phyloP scores from a whole-genome alignment of 2,329 filamentous ascomycete species.

The Zalaria sp. region DNA sequence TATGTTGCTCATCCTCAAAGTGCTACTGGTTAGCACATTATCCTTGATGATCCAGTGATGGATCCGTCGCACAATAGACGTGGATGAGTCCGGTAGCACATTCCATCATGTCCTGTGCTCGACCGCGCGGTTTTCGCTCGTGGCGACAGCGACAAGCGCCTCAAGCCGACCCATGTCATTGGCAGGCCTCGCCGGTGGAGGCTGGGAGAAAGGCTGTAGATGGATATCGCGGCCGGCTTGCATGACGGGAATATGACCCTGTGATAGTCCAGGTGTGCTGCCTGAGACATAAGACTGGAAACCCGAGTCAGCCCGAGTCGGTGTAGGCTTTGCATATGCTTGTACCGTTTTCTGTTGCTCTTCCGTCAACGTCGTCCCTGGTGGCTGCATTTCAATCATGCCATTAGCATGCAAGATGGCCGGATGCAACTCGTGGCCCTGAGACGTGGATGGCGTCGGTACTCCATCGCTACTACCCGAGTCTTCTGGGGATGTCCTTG shows the following conservation, averaged over 20 bases:
- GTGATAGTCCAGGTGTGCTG: background rate
- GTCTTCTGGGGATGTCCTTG: slow-evolving; percentile 39
- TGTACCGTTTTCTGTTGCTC: slow-evolving; percentile 23
- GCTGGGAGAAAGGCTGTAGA: slow-evolving; percentile 11
- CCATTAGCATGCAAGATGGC: slow-evolving; percentile 38
- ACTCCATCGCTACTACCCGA: slow-evolving; percentile 41
- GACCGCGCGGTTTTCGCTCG: slow-evolving; percentile 32
- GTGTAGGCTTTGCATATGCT: slow-evolving; percentile 15
- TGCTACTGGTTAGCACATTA: too few species aligned
- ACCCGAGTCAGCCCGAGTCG: slow-evolving; percentile 17
- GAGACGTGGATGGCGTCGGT: slow-evolving; percentile 35
- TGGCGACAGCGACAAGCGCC: slow-evolving; percentile 51
- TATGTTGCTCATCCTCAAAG: too few species aligned
- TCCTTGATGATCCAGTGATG: too few species aligned
- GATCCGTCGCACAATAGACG: too few species aligned
- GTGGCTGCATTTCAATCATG: slow-evolving; percentile 29
- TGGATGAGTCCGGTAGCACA: background rate
- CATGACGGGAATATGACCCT: slow-evolving; percentile 13
- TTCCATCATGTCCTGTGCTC: slow-evolving; percentile 1
- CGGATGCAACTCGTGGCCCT: slow-evolving; percentile 36
- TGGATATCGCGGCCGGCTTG: slow-evolving; percentile 18
- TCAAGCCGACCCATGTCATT: slow-evolving; percentile 44
- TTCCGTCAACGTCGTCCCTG: slow-evolving; percentile 21
- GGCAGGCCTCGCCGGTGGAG: slow-evolving; percentile 19
- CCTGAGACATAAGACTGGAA: slow-evolving; percentile 14